Percentiles rank a stretch among this genome's conserved stretches.
phyloP scores from a whole-genome alignment of 2,329 filamentous ascomycete species.

The Gyromitra esculenta region DNA sequence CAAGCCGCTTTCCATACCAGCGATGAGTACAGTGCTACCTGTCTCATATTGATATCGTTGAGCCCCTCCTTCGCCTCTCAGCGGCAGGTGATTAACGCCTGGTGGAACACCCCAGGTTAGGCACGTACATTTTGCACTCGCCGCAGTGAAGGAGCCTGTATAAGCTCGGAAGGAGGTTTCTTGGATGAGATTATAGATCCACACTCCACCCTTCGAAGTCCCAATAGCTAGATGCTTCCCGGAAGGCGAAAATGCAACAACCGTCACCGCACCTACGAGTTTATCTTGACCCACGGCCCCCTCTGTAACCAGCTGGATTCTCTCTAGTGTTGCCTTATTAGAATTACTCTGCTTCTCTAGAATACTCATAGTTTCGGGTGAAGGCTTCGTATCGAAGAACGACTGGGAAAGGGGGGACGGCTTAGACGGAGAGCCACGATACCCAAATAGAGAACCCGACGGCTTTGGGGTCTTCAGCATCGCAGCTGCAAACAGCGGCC shows the following conservation, averaged over 20 bases:
- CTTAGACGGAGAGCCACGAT: neutral
- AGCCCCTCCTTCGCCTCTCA: neutral
- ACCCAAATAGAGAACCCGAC: neutral
- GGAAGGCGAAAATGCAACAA: conserved; percentile 30
- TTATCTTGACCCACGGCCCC: neutral
- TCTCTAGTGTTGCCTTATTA: neutral
- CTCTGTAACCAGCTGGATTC: conserved; percentile 13
- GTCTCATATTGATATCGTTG: conserved; percentile 23
- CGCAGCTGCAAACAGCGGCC: neutral
- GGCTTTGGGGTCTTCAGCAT: neutral
- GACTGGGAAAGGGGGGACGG: neutral
- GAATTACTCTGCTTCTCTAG: neutral
- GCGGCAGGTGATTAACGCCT: neutral
- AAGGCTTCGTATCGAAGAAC: conserved; percentile 27
- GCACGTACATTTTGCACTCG: conserved; percentile 15
- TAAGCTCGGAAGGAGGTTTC: conserved; percentile 9
- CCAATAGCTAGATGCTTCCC: conserved; percentile 38
- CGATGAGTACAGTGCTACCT: conserved; percentile 12
- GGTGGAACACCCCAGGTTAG: conserved; percentile 29
- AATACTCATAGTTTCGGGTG: neutral
- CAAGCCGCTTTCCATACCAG: conserved; percentile 31
- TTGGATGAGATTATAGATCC: conserved; percentile 26
- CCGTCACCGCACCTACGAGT: conserved; percentile 31
- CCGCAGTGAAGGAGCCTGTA: neutral
- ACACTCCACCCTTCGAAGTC: conserved; percentile 32